phyloP scores from a whole-genome alignment of 371 early-diverging fungal species.

The Parasitella parasitica region DNA sequence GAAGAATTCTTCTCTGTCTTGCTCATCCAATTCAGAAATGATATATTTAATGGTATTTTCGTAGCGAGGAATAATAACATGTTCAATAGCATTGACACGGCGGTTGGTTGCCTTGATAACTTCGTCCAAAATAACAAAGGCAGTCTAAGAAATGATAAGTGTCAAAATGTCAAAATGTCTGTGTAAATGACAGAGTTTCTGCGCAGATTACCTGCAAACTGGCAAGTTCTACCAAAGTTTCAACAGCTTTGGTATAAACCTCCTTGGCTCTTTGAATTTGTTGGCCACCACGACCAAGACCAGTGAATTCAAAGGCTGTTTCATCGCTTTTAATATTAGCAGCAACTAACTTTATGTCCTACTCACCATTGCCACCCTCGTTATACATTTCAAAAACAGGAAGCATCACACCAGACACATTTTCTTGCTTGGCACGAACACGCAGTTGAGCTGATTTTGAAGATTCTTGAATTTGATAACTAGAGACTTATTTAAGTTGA shows the following conservation, averaged over 20 bases:
- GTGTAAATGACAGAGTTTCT: background rate
- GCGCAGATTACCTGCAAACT: slow-evolving; percentile 83
- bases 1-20: slow-evolving; percentile 99
- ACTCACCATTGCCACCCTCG: slow-evolving; percentile 82
- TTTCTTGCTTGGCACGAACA: slow-evolving; percentile 92
- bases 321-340: background rate
- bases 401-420: slow-evolving; percentile 96
- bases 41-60: slow-evolving; percentile 99
- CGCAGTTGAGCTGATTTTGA: slow-evolving; percentile 89
- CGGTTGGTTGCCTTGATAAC: slow-evolving; percentile 99
- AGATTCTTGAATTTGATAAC: slow-evolving; percentile 94
- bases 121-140: slow-evolving; percentile 96
- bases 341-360: background rate
- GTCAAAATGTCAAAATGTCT: background rate
- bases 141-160: slow-evolving; percentile 5
- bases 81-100: slow-evolving; percentile 99
- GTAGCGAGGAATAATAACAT: slow-evolving; percentile 97
- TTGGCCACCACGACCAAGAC: slow-evolving; percentile 98
- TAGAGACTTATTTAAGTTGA: no score
- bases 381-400: slow-evolving; percentile 89
- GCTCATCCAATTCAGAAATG: slow-evolving; percentile 98
- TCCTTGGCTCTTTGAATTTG: slow-evolving; percentile 93
- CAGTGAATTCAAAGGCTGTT: slow-evolving; percentile 91
- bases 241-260: slow-evolving; percentile 92
- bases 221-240: slow-evolving; percentile 94